Base-by-base conservation (phyloP, 495 filamentous ascomycete species). In the Aspergillus egyptiacus region DNA sequence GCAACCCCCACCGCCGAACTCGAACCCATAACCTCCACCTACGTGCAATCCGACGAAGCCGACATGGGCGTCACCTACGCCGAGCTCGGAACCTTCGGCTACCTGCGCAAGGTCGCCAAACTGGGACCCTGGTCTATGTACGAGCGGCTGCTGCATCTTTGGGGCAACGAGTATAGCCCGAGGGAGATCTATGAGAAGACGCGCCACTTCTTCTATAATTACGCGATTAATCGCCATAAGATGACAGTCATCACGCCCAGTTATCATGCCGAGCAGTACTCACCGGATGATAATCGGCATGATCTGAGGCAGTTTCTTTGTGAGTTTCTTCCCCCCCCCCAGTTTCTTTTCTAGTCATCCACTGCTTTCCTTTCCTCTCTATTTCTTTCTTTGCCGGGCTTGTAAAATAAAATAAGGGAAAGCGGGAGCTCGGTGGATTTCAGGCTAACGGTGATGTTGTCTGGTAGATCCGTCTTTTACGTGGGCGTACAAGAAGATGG, bases 1-100 rank as follows among this genome's bases (percentile, higher is more conserved):
- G 89, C 90, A 2, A 72, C 76, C 0, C 89, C 89, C 0, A 93
- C 87, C 3, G 89, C 89, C 1, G 89, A 96, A 62, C 75, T 95
- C 0, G 85, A 91, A 55, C 90, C 90, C 10, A 82, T 89, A 22
- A 87, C 86, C 1, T 64, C 77, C 0, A 69, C 59, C 11, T 69
- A 69, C 37, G 65, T 73, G 7, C 66, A 71, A 55, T 62, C 60
- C 28, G 72, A 94, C 60, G 89, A 95, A 66, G 84, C 71, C 2
- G 86, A 89, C 54, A 89, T 89, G 86, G 82, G 80, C 13, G 69
- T 82, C 32, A 77, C 74, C 3, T 80, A 79, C 56, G 65, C 59
- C 27, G 74, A 80, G 40, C 67, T 80, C 18, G 72, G 73, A 9
- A 64, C 74, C 9, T 85, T 86, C 55, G 84, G 82, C 4, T 68